phyloP scores from a whole-genome alignment of 345 rosid species.

The Lumnitzera racemosa region DNA sequence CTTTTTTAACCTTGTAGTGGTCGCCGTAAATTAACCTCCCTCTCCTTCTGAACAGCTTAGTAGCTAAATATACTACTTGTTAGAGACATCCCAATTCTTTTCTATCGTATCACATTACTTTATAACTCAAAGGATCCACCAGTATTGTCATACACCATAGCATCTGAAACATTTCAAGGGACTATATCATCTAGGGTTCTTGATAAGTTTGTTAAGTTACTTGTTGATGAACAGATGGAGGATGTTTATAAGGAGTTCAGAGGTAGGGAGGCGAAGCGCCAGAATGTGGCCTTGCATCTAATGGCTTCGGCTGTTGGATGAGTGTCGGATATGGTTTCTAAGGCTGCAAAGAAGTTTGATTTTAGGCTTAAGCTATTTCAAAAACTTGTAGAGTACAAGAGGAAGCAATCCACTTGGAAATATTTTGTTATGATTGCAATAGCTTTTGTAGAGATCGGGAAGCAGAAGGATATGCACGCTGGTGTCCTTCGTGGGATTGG shows the following conservation, averaged over 20 bases:
- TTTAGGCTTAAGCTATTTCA: conserved; percentile 52
- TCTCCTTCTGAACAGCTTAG: too few relatives aligned
- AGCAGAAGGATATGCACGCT: conserved; percentile 78
- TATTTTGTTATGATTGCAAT: conserved; percentile 71
- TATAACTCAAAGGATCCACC: too few relatives aligned
- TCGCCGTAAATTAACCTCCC: too few relatives aligned
- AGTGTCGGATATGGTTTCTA: conserved; percentile 69
- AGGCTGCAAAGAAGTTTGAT: conserved; percentile 69
- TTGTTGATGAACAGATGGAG: conserved; percentile 53
- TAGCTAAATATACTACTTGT: too few relatives aligned
- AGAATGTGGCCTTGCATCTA: conserved; percentile 61
- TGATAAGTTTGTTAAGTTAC: conserved; percentile 39
- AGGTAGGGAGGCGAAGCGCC: conserved; percentile 61
- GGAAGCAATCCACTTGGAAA: conserved; percentile 49
- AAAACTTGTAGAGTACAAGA: conserved; percentile 46
- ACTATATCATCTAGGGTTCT: conserved; percentile 43
- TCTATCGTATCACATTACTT: too few relatives aligned
- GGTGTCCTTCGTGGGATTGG: conserved; percentile 68
- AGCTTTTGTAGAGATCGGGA: conserved; percentile 84
- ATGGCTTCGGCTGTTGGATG: conserved; percentile 61
- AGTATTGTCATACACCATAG: too few relatives aligned
- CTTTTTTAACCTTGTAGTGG: too few relatives aligned
- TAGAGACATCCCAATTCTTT: too few relatives aligned
- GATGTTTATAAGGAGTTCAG: conserved; percentile 51
- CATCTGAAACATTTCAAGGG: too few relatives aligned